Evolutionary conservation across 495 filamentous ascomycete genomes (phyloP).

Genomic region (Neurospora cerealis): DNA sequence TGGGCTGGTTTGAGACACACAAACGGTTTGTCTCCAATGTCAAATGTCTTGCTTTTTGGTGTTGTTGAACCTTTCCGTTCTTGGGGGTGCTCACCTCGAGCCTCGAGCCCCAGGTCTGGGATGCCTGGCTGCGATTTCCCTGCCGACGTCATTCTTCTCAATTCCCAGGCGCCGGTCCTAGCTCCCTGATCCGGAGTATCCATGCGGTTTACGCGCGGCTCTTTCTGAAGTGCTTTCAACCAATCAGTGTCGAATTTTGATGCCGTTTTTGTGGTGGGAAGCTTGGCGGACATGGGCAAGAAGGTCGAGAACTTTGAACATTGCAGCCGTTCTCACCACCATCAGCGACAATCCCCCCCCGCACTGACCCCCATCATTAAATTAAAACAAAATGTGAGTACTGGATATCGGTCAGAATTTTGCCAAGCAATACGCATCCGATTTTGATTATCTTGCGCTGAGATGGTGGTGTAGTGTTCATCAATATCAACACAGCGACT

Average conservation of each 20-base stretch:
- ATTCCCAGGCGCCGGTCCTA: background rate
- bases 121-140: background rate
- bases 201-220: background rate
- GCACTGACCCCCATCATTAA: background rate
- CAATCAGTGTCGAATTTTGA: background rate
- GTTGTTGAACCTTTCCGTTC: background rate
- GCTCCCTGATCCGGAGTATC: background rate
- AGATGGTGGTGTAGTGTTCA: background rate
- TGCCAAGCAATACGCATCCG: background rate
- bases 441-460: background rate
- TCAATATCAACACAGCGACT: background rate
- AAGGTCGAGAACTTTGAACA: background rate
- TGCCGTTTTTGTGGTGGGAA: background rate
- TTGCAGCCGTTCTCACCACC: background rate
- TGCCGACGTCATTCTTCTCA: background rate
- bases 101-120: background rate
- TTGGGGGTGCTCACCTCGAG: background rate
- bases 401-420: background rate
- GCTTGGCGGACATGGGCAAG: background rate
- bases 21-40: background rate
- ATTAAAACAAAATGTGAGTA: background rate
- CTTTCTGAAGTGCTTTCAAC: background rate
- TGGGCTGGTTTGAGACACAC: background rate
- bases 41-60: background rate
- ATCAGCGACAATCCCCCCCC: background rate